Percentiles rank a stretch among this genome's conserved stretches.
These are phyloP conservation scores for Purpureocillium lavendulum DNA, from an alignment of 2,329 filamentous ascomycete genomes.

Conservation along the genomic window DNA sequence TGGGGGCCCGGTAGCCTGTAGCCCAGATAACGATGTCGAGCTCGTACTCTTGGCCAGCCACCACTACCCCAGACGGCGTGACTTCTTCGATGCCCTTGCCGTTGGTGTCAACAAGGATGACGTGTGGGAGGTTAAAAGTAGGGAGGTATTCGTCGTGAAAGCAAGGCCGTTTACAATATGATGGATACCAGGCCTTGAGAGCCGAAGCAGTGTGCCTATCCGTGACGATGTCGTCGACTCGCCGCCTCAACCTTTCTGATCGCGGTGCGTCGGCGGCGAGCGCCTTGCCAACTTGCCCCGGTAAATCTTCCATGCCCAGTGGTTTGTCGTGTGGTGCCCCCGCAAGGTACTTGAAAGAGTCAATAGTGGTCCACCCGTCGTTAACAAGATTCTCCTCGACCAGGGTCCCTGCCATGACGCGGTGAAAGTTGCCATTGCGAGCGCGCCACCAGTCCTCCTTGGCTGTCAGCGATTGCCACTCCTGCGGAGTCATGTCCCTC, in stretches of 20 bases:
- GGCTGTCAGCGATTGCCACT: conserved; percentile 27
- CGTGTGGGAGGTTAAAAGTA: conserved; percentile 49
- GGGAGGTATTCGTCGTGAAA: conserved; percentile 53
- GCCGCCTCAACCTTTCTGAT: conserved; percentile 34
- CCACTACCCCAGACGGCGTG: conserved; percentile 37
- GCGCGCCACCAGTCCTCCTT: conserved; percentile 39
- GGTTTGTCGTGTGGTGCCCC: conserved; percentile 16
- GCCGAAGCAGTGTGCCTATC: conserved; percentile 40
- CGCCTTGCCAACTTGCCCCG: conserved; percentile 22
- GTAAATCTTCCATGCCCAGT: conserved; percentile 9
- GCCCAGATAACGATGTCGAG: conserved; percentile 25
- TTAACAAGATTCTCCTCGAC: conserved; percentile 32
- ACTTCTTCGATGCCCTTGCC: conserved; percentile 40
- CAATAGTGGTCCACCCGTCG: conserved; percentile 33
- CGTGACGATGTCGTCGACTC: conserved; percentile 34
- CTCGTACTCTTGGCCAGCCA: conserved; percentile 36
- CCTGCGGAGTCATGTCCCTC: conserved; percentile 28
- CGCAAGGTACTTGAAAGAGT: conserved; percentile 28
- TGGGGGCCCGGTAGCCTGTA: conserved; percentile 27
- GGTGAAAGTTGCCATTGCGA: conserved; percentile 17
- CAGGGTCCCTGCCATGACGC: conserved; percentile 31
- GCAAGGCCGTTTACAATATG: conserved; percentile 55
- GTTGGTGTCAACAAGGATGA: conserved; percentile 51
- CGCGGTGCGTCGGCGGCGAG: conserved; percentile 31
- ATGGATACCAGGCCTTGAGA: conserved; percentile 52